Percentiles rank a stretch among this genome's conserved stretches.
Conservation (phyloP, 805 yeast genomes). For the Teunomyces aglyptinius region DNA sequence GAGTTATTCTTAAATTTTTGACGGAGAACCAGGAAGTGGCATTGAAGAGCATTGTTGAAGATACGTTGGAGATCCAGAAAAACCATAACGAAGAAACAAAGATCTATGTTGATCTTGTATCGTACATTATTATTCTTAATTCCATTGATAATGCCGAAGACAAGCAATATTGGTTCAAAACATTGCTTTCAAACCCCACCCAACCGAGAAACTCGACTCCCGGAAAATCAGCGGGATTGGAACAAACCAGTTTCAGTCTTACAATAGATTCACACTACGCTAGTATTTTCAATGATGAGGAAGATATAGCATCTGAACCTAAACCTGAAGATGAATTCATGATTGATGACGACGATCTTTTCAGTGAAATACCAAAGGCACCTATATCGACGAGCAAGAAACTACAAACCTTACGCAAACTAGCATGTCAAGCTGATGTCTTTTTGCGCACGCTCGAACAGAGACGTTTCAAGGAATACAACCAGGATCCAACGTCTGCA, state of each 20-base stretch:
- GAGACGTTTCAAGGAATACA: not conserved
- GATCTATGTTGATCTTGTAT: slow-evolving; percentile 20
- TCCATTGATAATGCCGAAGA: slow-evolving; percentile 16
- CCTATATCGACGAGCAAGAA: not conserved
- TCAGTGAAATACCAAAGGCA: slow-evolving; percentile 6
- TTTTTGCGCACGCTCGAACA: not conserved
- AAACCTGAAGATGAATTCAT: slow-evolving; percentile 8
- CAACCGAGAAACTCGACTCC: not conserved
- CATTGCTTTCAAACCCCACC: slow-evolving; percentile 5
- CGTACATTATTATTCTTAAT: slow-evolving; percentile 17
- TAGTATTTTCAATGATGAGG: slow-evolving; percentile 20
- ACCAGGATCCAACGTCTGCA: not conserved
- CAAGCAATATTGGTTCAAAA: slow-evolving; percentile 23
- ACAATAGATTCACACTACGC: slow-evolving; percentile 27
- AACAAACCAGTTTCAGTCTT: slow-evolving; percentile 13
- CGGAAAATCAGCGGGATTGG: not conserved
- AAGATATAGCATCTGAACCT: not conserved
- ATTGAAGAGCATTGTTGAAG: not conserved
- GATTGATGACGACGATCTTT: slow-evolving; percentile 11
- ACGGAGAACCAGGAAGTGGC: slow-evolving; percentile 1
- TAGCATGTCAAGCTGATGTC: not conserved
- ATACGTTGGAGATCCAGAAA: slow-evolving; percentile 12
- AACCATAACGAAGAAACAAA: slow-evolving; percentile 25
- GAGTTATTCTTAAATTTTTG: not conserved
- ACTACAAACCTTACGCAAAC: slow-evolving; percentile 1